These are phyloP conservation scores for Suhomyces terraborum DNA, from an alignment of 1,139 yeast genomes.

Conservation along the genomic window DNA sequence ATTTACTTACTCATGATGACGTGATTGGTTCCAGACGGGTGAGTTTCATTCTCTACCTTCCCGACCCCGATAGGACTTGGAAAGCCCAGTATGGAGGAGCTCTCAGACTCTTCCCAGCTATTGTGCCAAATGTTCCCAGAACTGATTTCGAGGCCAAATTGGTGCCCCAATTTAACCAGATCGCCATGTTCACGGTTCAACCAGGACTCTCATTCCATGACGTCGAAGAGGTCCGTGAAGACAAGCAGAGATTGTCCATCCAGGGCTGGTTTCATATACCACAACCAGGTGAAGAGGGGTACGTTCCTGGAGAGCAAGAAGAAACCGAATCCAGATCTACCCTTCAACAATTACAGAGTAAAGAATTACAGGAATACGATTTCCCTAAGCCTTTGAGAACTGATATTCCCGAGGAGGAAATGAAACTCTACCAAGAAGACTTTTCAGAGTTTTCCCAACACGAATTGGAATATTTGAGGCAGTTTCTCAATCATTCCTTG, in stretches of 20 bases:
- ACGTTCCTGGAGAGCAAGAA: constrained; percentile 75
- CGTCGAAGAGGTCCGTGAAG: constrained; percentile 93
- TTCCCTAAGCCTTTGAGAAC: constrained; percentile 62
- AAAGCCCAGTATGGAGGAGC: constrained; percentile 91
- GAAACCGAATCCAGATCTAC: constrained; percentile 75
- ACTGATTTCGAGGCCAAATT: constrained; percentile 71
- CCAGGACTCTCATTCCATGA: constrained; percentile 97
- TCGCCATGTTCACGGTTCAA: constrained; percentile 93
- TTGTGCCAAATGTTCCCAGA: constrained; percentile 86
- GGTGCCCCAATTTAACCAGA: constrained; percentile 92
- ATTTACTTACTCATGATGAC: constrained; percentile 92
- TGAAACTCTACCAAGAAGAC: constrained; percentile 25
- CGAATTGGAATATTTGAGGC: constrained; percentile 50
- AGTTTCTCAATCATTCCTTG: constrained; percentile 60
- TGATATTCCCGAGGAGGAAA: constrained; percentile 34
- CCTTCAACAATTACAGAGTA: constrained; percentile 75
- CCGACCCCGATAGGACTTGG: constrained; percentile 91
- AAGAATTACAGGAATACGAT: constrained; percentile 77
- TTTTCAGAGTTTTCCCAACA: constrained; percentile 24
- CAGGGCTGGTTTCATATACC: constrained; percentile 99
- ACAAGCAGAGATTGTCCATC: constrained; percentile 84
- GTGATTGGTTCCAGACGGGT: constrained; percentile 95
- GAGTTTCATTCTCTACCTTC: constrained; percentile 86
- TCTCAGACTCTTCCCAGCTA: constrained; percentile 79
- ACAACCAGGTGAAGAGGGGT: constrained; percentile 88